A percentile compares a stretch with the other conserved stretches of the same genome.
These are phyloP conservation scores for Colletotrichum destructivum DNA, from an alignment of 2,329 filamentous ascomycete species.

Conservation along the genomic window DNA sequence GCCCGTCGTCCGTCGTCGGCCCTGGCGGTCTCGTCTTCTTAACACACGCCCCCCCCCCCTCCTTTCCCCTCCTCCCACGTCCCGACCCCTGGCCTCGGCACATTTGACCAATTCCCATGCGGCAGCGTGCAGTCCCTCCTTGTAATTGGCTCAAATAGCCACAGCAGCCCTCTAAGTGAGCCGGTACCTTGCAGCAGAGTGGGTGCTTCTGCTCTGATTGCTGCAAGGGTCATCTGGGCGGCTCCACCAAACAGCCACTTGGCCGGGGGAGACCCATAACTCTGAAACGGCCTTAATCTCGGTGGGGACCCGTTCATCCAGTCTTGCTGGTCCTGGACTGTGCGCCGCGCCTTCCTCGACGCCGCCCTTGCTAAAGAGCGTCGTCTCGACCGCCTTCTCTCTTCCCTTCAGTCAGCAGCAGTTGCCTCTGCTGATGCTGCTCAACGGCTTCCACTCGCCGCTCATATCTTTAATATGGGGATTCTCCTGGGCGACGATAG, in stretches of 20 bases:
- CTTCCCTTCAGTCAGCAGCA: neutral
- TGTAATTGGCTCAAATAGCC: constrained; percentile 1
- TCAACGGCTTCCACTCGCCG: constrained; percentile 2
- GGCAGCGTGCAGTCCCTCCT: constrained; percentile 9
- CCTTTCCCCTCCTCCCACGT: constrained; percentile 22
- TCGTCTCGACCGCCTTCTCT: neutral
- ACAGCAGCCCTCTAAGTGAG: constrained; percentile 18
- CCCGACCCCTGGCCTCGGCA: constrained; percentile 11
- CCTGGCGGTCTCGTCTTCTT: constrained; percentile 24
- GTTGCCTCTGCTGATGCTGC: neutral
- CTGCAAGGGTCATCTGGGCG: constrained; percentile 40
- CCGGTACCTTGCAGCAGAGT: constrained; percentile 43
- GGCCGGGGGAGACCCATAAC: constrained; percentile 30
- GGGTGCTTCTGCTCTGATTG: constrained; percentile 38
- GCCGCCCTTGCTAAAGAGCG: neutral
- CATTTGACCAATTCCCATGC: constrained; percentile 28
- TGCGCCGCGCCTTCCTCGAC: constrained; percentile 8
- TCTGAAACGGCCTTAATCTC: constrained; percentile 44
- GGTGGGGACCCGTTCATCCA: constrained; percentile 44
- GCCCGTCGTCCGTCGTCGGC: neutral
- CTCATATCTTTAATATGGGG: constrained; percentile 15
- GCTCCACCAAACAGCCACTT: constrained; percentile 40
- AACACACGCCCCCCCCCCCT: constrained; percentile 18
- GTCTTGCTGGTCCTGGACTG: constrained; percentile 38
- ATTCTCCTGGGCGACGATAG: neutral